These are phyloP conservation scores for Apophysomyces ossiformis DNA, from an alignment of 371 early-diverging fungal genomes.

Conservation along the genomic window DNA sequence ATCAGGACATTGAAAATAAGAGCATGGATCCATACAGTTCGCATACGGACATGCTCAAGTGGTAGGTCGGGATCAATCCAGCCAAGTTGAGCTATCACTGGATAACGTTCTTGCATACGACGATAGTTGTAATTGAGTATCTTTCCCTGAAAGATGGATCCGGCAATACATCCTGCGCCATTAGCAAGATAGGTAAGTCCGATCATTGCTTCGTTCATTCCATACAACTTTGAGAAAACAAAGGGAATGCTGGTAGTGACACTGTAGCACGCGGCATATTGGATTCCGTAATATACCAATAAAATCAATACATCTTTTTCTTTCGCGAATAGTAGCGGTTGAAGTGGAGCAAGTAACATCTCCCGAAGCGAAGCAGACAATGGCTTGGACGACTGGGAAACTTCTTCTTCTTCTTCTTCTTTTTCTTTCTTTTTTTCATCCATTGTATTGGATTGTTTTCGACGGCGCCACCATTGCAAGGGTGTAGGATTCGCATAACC, in stretches of 20 bases:
- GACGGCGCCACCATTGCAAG: slow-evolving; percentile 5
- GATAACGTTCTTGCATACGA: slow-evolving; percentile 18
- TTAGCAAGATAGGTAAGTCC: slow-evolving; percentile 35
- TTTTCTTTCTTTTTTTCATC: neutral
- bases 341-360: slow-evolving; percentile 17
- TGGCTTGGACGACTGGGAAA: neutral
- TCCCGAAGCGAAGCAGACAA: neutral
- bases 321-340: slow-evolving; percentile 33
- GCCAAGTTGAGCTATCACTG: slow-evolving; percentile 10
- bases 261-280: slow-evolving; percentile 41
- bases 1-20: slow-evolving; percentile 35
- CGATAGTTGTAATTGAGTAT: slow-evolving; percentile 31
- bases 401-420: neutral
- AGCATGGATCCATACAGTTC: slow-evolving; percentile 40
- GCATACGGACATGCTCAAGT: slow-evolving; percentile 41
- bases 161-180: slow-evolving; percentile 32
- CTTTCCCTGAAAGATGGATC: slow-evolving; percentile 33
- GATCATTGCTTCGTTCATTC: slow-evolving; percentile 30
- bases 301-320: slow-evolving; percentile 39
- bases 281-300: slow-evolving; percentile 33
- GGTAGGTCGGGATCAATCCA: slow-evolving; percentile 30
- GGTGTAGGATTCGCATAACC: slow-evolving; percentile 25
- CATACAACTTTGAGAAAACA: slow-evolving; percentile 21
- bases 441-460: neutral
- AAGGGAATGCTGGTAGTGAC: slow-evolving; percentile 38